A percentile compares a stretch with the other conserved stretches of the same genome.
These are phyloP conservation scores for Monosporascus sp. DNA, from an alignment of 2,329 filamentous ascomycete genomes.

Conservation along the genomic window DNA sequence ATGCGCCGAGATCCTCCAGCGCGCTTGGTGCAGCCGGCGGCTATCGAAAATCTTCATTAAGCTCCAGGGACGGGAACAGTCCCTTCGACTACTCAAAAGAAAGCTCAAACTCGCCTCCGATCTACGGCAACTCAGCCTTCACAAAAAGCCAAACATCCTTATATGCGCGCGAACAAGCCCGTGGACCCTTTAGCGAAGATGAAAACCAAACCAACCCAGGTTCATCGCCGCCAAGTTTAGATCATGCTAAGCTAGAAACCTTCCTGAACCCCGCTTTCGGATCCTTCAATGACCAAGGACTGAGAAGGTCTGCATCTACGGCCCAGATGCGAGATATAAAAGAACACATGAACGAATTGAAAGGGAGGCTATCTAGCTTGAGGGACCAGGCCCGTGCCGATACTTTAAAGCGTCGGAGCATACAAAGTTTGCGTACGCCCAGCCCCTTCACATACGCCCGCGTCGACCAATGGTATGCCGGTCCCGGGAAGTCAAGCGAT, in stretches of 20 bases:
- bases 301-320: constrained; percentile 65
- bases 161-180: constrained; percentile 34
- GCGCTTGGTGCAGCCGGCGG: constrained; percentile 55
- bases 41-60: constrained; percentile 45
- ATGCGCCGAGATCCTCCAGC: constrained; percentile 56
- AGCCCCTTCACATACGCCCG: constrained; percentile 73
- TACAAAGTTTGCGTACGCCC: constrained; percentile 68
- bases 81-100: constrained; percentile 28
- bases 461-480: constrained; percentile 47
- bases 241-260: constrained; percentile 28
- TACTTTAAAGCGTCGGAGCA: constrained; percentile 68
- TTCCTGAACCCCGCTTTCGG: constrained; percentile 43
- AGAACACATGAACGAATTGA: constrained; percentile 79
- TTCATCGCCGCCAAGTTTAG: constrained; percentile 14
- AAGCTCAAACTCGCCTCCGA: constrained; percentile 8
- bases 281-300: constrained; percentile 36
- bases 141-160: constrained; percentile 31
- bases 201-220: constrained; percentile 29
- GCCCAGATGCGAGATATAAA: constrained; percentile 68
- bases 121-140: constrained; percentile 15
- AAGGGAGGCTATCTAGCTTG: constrained; percentile 75
- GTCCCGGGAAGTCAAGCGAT: constrained; percentile 21
- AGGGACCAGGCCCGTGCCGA: constrained; percentile 76
- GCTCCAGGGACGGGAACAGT: constrained; percentile 39
- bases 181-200: constrained; percentile 52